Conservation (phyloP, 2,329 filamentous ascomycete genomes). For the Xylaria sp. region DNA sequence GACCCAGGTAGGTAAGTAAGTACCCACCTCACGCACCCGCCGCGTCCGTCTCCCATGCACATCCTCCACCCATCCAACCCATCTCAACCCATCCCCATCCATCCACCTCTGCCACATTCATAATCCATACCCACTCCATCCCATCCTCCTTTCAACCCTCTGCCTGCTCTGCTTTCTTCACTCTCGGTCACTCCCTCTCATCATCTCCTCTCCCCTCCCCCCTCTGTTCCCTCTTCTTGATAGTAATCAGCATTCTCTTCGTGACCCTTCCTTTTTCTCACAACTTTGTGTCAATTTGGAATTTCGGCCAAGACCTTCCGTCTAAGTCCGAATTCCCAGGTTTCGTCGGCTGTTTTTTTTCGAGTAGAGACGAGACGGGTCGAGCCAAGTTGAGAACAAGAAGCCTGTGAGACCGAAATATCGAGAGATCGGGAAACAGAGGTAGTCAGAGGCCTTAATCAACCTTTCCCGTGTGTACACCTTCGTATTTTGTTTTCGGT, state of each 20-base stretch:
- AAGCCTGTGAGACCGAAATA: slow-evolving; percentile 13
- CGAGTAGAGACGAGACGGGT: slow-evolving; percentile 9
- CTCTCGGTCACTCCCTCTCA: slow-evolving; percentile 37
- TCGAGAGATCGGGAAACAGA: slow-evolving; percentile 11
- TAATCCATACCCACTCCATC: not conserved
- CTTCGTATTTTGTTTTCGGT: slow-evolving; percentile 4
- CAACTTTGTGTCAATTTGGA: slow-evolving; percentile 24
- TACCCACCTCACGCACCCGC: slow-evolving; percentile 4
- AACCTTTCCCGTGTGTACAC: slow-evolving; percentile 1
- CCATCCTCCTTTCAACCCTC: slow-evolving; percentile 33
- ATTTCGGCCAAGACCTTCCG: slow-evolving; percentile 10
- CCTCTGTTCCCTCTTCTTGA: slow-evolving; percentile 37
- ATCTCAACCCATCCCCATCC: slow-evolving; percentile 2
- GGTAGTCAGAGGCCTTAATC: not conserved
- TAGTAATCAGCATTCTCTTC: slow-evolving; percentile 36
- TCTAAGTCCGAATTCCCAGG: slow-evolving; percentile 12
- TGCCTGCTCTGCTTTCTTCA: slow-evolving; percentile 29
- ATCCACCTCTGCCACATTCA: slow-evolving; percentile 23
- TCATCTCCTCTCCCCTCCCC: slow-evolving; percentile 37
- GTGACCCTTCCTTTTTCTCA: slow-evolving; percentile 31
- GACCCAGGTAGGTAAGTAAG: not conserved
- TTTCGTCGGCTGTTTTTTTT: slow-evolving; percentile 26
- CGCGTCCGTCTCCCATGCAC: not conserved
- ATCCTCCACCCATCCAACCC: slow-evolving; percentile 8
- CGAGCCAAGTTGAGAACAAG: slow-evolving; percentile 11